Percentiles rank a stretch among this genome's conserved stretches.
phyloP scores from a whole-genome alignment of 768 basidiomycete genomes.

The Serendipita sp. region DNA sequence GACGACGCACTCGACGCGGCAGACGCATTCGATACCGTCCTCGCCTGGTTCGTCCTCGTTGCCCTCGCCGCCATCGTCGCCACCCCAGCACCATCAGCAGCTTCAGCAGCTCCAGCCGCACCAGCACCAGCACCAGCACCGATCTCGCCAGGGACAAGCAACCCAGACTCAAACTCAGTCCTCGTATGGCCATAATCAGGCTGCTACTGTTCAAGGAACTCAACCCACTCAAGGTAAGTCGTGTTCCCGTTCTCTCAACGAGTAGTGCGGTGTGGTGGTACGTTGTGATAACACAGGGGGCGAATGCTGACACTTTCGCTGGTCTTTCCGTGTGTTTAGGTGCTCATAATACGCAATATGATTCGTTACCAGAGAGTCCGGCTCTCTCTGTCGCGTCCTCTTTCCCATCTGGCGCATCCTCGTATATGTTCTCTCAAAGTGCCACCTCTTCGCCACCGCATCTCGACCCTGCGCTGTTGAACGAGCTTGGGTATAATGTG shows the following conservation, averaged over 20 bases:
- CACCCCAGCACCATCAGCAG: not conserved
- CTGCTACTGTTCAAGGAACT: not conserved
- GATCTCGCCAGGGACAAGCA: not conserved
- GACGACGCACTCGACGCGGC: not conserved
- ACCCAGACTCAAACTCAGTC: not conserved
- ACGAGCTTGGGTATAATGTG: not conserved
- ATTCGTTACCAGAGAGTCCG: not conserved
- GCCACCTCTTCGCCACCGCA: not conserved
- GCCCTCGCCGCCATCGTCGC: not conserved
- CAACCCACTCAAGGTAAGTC: no score
- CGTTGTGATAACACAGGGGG: no score
- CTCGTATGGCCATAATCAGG: not conserved
- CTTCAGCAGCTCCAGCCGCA: not conserved
- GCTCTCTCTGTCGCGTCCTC: not conserved
- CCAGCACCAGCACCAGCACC: not conserved
- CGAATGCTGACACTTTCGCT: no score
- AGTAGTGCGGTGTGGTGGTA: no score
- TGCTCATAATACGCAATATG: not conserved
- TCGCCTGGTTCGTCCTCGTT: slow-evolving; percentile 1
- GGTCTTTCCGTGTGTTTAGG: no score
- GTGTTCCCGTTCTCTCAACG: no score
- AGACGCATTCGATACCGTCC: not conserved
- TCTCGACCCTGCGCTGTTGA: not conserved
- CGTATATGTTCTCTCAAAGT: not conserved
- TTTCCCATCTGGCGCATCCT: not conserved